These are phyloP conservation scores for Bauhinia variegata DNA, from an alignment of 306 rosid species.

Conservation along the genomic window DNA sequence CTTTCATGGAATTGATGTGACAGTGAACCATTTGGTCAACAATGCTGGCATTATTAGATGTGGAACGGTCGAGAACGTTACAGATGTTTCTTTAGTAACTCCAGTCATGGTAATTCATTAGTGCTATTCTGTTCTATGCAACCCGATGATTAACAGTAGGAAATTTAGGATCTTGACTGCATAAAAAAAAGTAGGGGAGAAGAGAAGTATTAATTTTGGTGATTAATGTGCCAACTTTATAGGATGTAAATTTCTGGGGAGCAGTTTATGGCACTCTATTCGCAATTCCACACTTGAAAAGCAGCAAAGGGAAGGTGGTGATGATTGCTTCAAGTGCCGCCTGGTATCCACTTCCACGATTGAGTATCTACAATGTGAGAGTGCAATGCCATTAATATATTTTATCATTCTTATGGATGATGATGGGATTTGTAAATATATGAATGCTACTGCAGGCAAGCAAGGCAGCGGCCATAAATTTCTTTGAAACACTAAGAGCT, in stretches of 20 bases:
- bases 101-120: slow-evolving; percentile 35
- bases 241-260: slow-evolving; percentile 86
- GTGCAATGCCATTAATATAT: too few relatives aligned
- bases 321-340: slow-evolving; percentile 59
- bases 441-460: too few relatives aligned
- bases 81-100: slow-evolving; percentile 1
- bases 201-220: too few relatives aligned
- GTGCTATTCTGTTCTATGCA: neutral
- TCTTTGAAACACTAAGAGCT: slow-evolving; percentile 16
- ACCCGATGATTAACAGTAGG: too few relatives aligned
- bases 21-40: slow-evolving; percentile 85
- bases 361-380: slow-evolving; percentile 51
- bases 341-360: slow-evolving; percentile 62
- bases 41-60: slow-evolving; percentile 53
- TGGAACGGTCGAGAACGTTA: slow-evolving; percentile 42
- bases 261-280: slow-evolving; percentile 54
- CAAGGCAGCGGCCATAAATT: slow-evolving; percentile 31
- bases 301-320: slow-evolving; percentile 61
- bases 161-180: too few relatives aligned
- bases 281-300: slow-evolving; percentile 64
- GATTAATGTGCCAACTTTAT: neutral
- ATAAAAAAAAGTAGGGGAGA: too few relatives aligned
- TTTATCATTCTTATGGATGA: too few relatives aligned
- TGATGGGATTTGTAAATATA: too few relatives aligned
- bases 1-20: neutral